Conservation (phyloP, 805 yeast genomes). For the Saturnispora dispora region DNA sequence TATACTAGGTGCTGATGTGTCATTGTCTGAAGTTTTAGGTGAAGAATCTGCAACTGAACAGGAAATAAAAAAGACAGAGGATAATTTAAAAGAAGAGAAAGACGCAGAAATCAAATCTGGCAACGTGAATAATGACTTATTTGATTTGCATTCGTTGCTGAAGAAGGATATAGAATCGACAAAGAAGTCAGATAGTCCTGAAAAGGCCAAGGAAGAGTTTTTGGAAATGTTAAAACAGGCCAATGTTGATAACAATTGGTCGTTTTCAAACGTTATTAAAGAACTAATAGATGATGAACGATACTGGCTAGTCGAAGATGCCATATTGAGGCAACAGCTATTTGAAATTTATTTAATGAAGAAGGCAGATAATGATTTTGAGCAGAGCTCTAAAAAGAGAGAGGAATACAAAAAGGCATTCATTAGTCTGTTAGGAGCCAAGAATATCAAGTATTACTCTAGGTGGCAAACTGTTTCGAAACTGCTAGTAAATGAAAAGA, state of each 20-base stretch:
- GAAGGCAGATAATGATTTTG: slow-evolving; percentile 40
- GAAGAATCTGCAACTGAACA: background rate
- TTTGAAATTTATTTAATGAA: slow-evolving; percentile 59
- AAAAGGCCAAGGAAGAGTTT: slow-evolving; percentile 33
- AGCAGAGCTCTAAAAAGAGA: slow-evolving; percentile 42
- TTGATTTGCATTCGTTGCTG: slow-evolving; percentile 1
- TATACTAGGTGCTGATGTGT: slow-evolving; percentile 16
- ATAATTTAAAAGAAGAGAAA: background rate
- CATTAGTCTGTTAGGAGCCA: slow-evolving; percentile 33
- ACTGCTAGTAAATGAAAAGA: slow-evolving; percentile 56
- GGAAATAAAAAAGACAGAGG: background rate
- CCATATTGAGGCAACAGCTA: slow-evolving; percentile 47
- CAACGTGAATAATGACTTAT: background rate
- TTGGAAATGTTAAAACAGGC: slow-evolving; percentile 42
- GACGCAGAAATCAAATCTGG: background rate
- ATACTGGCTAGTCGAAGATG: slow-evolving; percentile 60
- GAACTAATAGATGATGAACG: slow-evolving; percentile 47
- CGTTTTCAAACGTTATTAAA: slow-evolving; percentile 58
- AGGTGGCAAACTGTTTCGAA: slow-evolving; percentile 54
- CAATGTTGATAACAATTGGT: slow-evolving; percentile 64
- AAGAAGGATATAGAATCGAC: slow-evolving; percentile 8
- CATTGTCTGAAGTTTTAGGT: slow-evolving; percentile 6
- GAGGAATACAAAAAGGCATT: slow-evolving; percentile 53
- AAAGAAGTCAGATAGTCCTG: background rate
- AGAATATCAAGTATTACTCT: slow-evolving; percentile 43